phyloP scores from a whole-genome alignment of 1,139 yeast species.

The Lizanozyma gosingica region DNA sequence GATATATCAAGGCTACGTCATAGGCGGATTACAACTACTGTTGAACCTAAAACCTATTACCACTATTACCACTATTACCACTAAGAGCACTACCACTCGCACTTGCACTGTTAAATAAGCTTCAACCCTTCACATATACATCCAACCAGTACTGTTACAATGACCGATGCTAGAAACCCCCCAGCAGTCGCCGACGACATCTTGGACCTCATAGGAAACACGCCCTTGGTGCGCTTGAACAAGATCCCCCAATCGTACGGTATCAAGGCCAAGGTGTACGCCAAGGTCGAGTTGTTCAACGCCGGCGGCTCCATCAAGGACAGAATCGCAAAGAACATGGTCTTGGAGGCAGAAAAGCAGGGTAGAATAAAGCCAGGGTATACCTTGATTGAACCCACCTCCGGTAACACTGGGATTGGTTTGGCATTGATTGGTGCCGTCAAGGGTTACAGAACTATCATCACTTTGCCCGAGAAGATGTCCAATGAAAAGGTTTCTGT shows the following conservation, averaged over 20 bases:
- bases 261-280: slow-evolving; percentile 52
- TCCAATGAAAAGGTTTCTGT: slow-evolving; percentile 86
- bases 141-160: no score
- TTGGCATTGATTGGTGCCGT: slow-evolving; percentile 83
- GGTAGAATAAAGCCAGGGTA: slow-evolving; percentile 82
- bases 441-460: slow-evolving; percentile 79
- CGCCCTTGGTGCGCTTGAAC: slow-evolving; percentile 70
- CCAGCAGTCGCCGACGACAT: slow-evolving; percentile 32
- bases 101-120: no score
- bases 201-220: slow-evolving; percentile 71
- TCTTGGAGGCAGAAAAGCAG: slow-evolving; percentile 71
- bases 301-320: slow-evolving; percentile 69
- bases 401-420: slow-evolving; percentile 88
- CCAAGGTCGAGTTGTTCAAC: slow-evolving; percentile 59
- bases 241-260: slow-evolving; percentile 72
- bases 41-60: no score
- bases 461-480: slow-evolving; percentile 89
- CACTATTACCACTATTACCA: no score
- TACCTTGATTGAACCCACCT: slow-evolving; percentile 82
- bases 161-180: slow-evolving; percentile 8
- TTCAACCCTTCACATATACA: no score
- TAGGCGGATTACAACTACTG: no score
- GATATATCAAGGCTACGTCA: neutral
- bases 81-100: no score
- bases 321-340: slow-evolving; percentile 59